Conservation (phyloP, 225 moss, liverwort and hornwort species). For the Asterella californica region DNA sequence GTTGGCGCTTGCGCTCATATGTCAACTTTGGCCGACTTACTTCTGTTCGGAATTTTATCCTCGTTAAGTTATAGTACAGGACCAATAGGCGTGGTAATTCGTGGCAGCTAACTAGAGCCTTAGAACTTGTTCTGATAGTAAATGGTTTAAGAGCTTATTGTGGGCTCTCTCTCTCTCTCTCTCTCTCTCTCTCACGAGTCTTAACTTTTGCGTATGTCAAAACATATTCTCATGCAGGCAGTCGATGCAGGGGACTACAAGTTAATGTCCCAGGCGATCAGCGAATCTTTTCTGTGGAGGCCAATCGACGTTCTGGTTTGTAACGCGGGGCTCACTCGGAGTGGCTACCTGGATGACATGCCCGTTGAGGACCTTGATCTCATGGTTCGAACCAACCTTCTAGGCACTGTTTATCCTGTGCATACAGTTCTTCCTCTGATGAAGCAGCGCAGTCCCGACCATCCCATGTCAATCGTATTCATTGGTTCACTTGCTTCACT, state of each 20-base stretch:
- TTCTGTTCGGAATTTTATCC: no score
- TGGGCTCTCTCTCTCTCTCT: no score
- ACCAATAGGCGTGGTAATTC: no score
- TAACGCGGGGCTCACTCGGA: slow-evolving; percentile 82
- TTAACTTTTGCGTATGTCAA: not conserved
- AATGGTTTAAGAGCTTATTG: no score
- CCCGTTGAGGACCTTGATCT: slow-evolving; percentile 64
- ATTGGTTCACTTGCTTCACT: slow-evolving; percentile 79
- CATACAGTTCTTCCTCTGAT: slow-evolving; percentile 66
- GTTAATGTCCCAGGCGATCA: slow-evolving; percentile 50
- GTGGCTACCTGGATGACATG: slow-evolving; percentile 71
- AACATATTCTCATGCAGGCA: slow-evolving; percentile 32
- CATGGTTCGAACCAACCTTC: slow-evolving; percentile 66
- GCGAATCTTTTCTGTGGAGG: slow-evolving; percentile 62
- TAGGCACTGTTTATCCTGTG: slow-evolving; percentile 65
- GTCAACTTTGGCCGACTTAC: no score
- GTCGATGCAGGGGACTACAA: slow-evolving; percentile 69
- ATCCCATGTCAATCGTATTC: slow-evolving; percentile 74
- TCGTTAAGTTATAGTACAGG: no score
- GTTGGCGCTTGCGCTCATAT: no score
- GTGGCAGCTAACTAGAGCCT: no score
- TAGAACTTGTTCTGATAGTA: no score
- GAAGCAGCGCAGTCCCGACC: slow-evolving; percentile 66
- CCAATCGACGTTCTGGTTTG: slow-evolving; percentile 77
- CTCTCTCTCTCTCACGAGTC: no score